Conservation (phyloP, 805 yeast genomes). For the Saccharomycopsis fermentans region DNA sequence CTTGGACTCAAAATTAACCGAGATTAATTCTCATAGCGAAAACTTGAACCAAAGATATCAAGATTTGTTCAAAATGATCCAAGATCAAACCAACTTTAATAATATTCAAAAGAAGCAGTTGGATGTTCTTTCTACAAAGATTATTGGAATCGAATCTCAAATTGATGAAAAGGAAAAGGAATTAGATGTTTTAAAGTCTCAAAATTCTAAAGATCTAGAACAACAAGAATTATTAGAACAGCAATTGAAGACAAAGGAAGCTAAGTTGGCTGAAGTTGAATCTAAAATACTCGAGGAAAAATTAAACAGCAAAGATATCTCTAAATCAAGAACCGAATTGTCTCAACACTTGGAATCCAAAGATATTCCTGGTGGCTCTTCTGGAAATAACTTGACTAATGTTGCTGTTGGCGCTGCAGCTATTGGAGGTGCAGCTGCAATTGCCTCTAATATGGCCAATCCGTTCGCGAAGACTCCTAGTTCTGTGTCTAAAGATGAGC, state of each 20-base stretch:
- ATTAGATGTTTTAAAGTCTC: conserved; percentile 28
- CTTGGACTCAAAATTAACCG: conserved; percentile 52
- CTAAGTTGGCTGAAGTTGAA: not conserved
- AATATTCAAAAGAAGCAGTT: conserved; percentile 64
- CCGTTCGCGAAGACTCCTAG: not conserved
- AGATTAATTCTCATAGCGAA: conserved; percentile 59
- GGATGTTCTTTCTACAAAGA: conserved; percentile 47
- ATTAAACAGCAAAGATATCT: conserved; percentile 3
- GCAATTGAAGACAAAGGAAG: not conserved
- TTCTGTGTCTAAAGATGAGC: not conserved
- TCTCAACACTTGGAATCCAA: conserved; percentile 16
- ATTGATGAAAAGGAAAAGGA: conserved; percentile 32
- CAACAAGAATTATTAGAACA: conserved; percentile 1
- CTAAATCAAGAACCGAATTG: not conserved
- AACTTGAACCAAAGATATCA: conserved; percentile 43
- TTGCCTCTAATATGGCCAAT: not conserved
- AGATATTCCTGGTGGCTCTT: conserved; percentile 22
- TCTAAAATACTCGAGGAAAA: not conserved
- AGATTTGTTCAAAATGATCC: conserved; percentile 43
- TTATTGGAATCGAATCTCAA: conserved; percentile 34
- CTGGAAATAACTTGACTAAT: conserved; percentile 24
- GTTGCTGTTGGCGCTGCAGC: conserved; percentile 22
- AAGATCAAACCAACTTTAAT: conserved; percentile 51
- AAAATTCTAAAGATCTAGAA: conserved; percentile 13
- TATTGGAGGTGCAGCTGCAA: not conserved